These are phyloP conservation scores for Nemania abortiva DNA, from an alignment of 2,329 filamentous ascomycete species.

Conservation along the genomic window DNA sequence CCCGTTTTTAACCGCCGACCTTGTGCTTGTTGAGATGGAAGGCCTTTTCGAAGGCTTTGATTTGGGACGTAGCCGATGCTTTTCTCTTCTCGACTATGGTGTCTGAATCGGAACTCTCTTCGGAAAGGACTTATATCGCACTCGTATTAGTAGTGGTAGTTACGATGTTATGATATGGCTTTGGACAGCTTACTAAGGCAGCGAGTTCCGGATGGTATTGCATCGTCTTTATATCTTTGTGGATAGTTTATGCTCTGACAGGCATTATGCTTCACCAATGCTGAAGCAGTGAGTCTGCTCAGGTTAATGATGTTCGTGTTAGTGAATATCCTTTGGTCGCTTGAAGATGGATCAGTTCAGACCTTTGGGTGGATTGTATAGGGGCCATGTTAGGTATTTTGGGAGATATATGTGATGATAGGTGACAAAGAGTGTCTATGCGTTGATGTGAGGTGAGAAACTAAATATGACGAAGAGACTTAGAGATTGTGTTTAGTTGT, in stretches of 20 bases:
- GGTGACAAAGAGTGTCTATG: not conserved
- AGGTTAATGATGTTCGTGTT: not conserved
- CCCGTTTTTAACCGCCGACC: not conserved
- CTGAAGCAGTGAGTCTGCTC: constrained; percentile 8
- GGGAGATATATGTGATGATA: not conserved
- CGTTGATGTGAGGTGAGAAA: not conserved
- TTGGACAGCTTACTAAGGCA: constrained; percentile 15
- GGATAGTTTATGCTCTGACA: not conserved
- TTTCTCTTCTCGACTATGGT: not conserved
- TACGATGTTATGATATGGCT: no score
- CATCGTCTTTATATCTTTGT: not conserved
- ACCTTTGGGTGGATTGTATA: not conserved
- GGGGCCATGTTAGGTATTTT: constrained; percentile 8
- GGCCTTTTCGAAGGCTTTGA: constrained; percentile 19
- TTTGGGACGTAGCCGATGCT: constrained; percentile 20
- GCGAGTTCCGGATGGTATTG: constrained; percentile 19
- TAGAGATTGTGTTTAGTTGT: not conserved
- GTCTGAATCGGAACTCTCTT: not conserved
- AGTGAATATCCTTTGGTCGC: not conserved
- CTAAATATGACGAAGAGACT: not conserved
- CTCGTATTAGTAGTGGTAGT: not conserved
- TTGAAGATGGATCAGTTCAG: not conserved
- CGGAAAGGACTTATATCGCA: constrained; percentile 8
- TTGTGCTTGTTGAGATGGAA: constrained; percentile 10
- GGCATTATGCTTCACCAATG: constrained; percentile 15